Evolutionary conservation across 768 basidiomycete species (phyloP), one percentile per base, ranked within the genome.

Genomic region (Serpula lacrymans): DNA sequence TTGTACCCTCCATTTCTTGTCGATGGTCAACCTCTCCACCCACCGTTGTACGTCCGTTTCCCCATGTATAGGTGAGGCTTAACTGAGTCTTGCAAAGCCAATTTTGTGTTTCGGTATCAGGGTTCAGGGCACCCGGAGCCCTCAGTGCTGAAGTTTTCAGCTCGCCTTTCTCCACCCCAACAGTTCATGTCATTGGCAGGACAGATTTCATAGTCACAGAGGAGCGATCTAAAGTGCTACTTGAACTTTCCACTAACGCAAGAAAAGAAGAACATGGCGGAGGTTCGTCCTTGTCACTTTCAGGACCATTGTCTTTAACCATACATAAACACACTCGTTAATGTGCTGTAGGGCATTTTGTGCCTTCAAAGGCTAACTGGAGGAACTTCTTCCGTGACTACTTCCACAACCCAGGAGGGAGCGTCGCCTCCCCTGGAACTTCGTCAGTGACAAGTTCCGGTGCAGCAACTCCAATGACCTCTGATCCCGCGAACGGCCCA

Each of bases 251-350:
- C 21, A 52, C 56, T 2, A 73, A 74, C 33, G 69, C 70, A 22
- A 72, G 88, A 9, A 74, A 92, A 7, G 88, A 88, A 55, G 73
- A 72, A 48, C 90, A 93, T 42, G 78, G 80, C 18, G 90, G 90
- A 39, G 90, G 90, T 89, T 42, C 22, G 81, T 63, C 14, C 14
- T 29, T 5, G n/a, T 28, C n/a, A 17, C 29, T 12, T 14, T 32
- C 32, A 2, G 13, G 5, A 29, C 12, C 37, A 13, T 35, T 38
- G 34, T 30, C 11, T 26, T 13, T 22, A 12, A 7, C 11, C 32
- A 26, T 34, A 17, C 18, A n/a, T n/a, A n/a, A 11, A 41, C 23
- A 26, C 6, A 4, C 17, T 28, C 14, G 18, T 22, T 29, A 21
- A 38, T 11, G 24, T 39, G 29, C 14, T 40, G 37, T 33, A 90